Conservation (phyloP, 108 stramenopile genomes). For the Fragilaria radians region DNA sequence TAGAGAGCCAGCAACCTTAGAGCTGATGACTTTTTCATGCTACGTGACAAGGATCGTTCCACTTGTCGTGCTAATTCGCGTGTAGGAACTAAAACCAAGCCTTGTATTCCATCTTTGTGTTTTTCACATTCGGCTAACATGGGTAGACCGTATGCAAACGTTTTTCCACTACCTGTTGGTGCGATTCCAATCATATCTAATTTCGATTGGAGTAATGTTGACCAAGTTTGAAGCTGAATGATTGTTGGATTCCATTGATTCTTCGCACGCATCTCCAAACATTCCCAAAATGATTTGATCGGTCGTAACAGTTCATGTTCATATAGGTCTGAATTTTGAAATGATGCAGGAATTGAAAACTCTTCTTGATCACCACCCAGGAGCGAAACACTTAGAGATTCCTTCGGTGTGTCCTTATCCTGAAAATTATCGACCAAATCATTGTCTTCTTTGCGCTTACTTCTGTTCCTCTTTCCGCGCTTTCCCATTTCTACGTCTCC, state of each 20-base stretch:
- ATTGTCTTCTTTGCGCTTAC: neutral
- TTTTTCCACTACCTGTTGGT: slow-evolving; percentile 70
- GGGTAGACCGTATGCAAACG: slow-evolving; percentile 52
- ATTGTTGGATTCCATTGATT: slow-evolving; percentile 32
- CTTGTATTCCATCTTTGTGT: slow-evolving; percentile 5
- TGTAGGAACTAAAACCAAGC: slow-evolving; percentile 73
- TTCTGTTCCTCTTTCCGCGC: slow-evolving; percentile 2
- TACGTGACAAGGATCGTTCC: slow-evolving; percentile 19
- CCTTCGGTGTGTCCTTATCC: neutral
- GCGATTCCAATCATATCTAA: slow-evolving; percentile 22
- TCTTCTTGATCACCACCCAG: neutral
- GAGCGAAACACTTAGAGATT: neutral
- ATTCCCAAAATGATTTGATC: neutral
- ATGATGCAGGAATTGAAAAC: neutral
- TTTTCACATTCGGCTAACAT: slow-evolving; percentile 18
- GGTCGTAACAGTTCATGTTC: neutral
- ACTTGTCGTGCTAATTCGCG: slow-evolving; percentile 74
- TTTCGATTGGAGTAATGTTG: slow-evolving; percentile 26
- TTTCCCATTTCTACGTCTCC: slow-evolving; percentile 1
- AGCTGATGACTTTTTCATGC: neutral
- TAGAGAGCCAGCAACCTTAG: slow-evolving; percentile 46
- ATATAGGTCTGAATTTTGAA: neutral
- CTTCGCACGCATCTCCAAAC: slow-evolving; percentile 2
- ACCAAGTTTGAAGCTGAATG: slow-evolving; percentile 62
- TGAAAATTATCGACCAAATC: neutral